Evolutionary conservation across 495 filamentous ascomycete genomes (phyloP).

Genomic region (Aspergillus steynii): DNA sequence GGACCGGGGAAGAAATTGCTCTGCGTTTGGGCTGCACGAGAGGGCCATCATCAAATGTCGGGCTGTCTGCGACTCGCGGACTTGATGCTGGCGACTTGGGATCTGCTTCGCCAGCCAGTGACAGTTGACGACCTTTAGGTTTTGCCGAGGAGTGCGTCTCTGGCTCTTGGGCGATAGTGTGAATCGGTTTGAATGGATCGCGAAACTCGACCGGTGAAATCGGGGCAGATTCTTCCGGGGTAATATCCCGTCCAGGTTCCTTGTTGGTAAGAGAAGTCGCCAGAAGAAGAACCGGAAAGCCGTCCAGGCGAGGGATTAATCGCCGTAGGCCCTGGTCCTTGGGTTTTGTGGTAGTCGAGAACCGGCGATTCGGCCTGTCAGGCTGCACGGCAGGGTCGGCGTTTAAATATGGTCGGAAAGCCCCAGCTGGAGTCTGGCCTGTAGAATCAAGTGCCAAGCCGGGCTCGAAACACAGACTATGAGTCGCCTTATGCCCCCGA

Average conservation of each 20-base stretch:
- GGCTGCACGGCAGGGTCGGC: constrained; percentile 33
- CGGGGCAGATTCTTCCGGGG: constrained; percentile 9
- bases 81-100: constrained; percentile 22
- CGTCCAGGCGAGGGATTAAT: constrained; percentile 26
- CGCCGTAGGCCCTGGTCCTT: constrained; percentile 28
- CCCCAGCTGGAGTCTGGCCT: constrained; percentile 22
- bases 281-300: constrained; percentile 40
- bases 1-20: constrained; percentile 34
- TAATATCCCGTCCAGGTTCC: constrained; percentile 7
- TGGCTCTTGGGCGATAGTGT: constrained; percentile 3
- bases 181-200: constrained; percentile 33
- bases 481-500: constrained; percentile 50
- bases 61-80: constrained; percentile 20
- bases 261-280: constrained; percentile 36
- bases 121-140: constrained; percentile 20
- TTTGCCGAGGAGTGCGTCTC: constrained; percentile 11
- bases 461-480: constrained; percentile 34
- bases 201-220: constrained; percentile 32
- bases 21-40: constrained; percentile 38
- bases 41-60: constrained; percentile 27
- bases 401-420: constrained; percentile 50
- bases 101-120: constrained; percentile 29
- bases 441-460: constrained; percentile 18
- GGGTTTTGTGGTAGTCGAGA: constrained; percentile 30
- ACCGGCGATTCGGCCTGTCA: constrained; percentile 37